Conservation (phyloP, 345 rosid species). For the Murraya paniculata region DNA sequence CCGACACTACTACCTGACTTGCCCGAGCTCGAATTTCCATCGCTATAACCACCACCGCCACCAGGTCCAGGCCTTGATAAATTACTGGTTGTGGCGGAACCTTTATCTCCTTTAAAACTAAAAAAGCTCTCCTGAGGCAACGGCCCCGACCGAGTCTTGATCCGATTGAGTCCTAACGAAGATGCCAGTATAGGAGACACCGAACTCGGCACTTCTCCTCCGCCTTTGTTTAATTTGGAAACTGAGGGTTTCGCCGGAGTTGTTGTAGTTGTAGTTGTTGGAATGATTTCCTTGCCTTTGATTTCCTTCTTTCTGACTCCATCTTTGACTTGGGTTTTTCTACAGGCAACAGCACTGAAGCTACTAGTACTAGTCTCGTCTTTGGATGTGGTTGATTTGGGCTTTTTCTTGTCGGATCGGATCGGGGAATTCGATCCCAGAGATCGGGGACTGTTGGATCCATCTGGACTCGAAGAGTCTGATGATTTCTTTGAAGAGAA, state of each 20-base stretch:
- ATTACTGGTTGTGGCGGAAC: constrained; percentile 56
- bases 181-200: constrained; percentile 89
- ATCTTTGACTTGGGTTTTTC: constrained; percentile 57
- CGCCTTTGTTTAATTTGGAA: constrained; percentile 37
- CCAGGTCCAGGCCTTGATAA: constrained; percentile 49
- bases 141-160: constrained; percentile 96
- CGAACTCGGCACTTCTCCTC: constrained; percentile 40
- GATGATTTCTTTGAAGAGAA: constrained; percentile 95
- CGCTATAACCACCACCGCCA: constrained; percentile 25
- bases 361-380: constrained; percentile 28
- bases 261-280: background rate
- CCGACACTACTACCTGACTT: constrained; percentile 33
- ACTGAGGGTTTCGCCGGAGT: constrained; percentile 33
- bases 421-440: constrained; percentile 79
- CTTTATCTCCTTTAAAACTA: constrained; percentile 60
- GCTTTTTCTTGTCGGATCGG: constrained; percentile 84
- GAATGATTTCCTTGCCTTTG: constrained; percentile 43
- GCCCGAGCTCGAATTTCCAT: constrained; percentile 32
- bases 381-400: constrained; percentile 61
- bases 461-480: constrained; percentile 78
- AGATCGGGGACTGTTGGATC: constrained; percentile 90
- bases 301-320: constrained; percentile 56
- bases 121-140: constrained; percentile 86
- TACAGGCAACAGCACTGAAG: constrained; percentile 32
- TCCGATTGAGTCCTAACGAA: constrained; percentile 87